Evolutionary conservation across 495 filamentous ascomycete genomes (phyloP).

Genomic region (Talaromyces wortmannii): DNA sequence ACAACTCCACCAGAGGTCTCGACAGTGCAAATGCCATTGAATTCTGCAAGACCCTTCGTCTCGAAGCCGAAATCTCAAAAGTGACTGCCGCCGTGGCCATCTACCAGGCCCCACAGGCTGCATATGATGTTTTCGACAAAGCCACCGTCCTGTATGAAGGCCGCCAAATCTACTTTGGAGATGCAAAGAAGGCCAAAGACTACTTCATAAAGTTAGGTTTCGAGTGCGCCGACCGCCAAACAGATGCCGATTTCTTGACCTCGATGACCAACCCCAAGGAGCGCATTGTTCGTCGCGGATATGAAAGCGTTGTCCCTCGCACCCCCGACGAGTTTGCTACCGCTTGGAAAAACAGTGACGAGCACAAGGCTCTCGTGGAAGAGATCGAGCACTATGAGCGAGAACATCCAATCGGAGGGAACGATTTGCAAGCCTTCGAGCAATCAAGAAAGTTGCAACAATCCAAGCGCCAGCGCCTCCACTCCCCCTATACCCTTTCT

Average conservation of each 20-base stretch:
- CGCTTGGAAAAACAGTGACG: constrained; percentile 68
- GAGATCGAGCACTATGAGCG: constrained; percentile 68
- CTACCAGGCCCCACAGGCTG: constrained; percentile 73
- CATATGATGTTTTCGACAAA: constrained; percentile 76
- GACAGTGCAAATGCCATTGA: constrained; percentile 79
- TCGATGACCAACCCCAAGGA: constrained; percentile 69
- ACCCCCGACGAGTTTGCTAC: constrained; percentile 73
- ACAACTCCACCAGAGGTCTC: constrained; percentile 68
- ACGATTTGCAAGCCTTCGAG: constrained; percentile 60
- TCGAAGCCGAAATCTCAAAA: constrained; percentile 58
- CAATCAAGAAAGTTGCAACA: constrained; percentile 53
- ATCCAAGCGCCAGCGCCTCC: constrained; percentile 46
- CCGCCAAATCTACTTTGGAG: constrained; percentile 76
- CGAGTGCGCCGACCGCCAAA: constrained; percentile 63
- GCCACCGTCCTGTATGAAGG: constrained; percentile 74
- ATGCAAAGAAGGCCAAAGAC: constrained; percentile 50
- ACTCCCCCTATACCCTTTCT: constrained; percentile 74
- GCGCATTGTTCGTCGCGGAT: constrained; percentile 56
- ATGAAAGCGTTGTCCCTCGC: constrained; percentile 56
- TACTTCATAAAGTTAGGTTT: constrained; percentile 75
- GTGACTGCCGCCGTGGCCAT: constrained; percentile 71
- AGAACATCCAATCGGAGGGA: constrained; percentile 55
- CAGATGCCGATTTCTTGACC: constrained; percentile 74
- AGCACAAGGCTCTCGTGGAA: constrained; percentile 53
- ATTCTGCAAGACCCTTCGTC: constrained; percentile 62